These are phyloP conservation scores for Paramecium tetraurelia DNA, from an alignment of 73 alveolate species.

Conservation along the genomic window DNA sequence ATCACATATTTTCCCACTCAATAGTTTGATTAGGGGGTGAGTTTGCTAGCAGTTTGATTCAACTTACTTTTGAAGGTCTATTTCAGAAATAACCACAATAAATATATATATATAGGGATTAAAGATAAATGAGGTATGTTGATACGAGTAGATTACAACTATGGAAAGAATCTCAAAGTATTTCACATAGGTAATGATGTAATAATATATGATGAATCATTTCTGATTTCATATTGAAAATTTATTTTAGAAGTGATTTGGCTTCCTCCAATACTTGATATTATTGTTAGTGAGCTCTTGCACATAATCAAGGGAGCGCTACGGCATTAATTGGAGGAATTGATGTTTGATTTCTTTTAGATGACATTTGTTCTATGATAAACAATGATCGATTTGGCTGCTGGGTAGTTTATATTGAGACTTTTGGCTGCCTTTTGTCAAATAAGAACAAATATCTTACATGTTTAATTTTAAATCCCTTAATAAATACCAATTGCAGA, in stretches of 20 bases:
- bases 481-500: neutral
- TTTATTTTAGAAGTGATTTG: neutral
- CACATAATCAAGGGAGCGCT: neutral
- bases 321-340: neutral
- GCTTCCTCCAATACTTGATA: neutral
- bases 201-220: neutral
- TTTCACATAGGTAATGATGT: neutral
- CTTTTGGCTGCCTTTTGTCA: neutral
- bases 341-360: neutral
- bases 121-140: too few species aligned
- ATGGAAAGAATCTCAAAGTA: neutral
- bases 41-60: too few species aligned
- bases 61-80: too few species aligned
- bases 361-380: neutral
- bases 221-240: neutral
- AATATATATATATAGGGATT: too few species aligned
- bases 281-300: neutral
- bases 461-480: neutral
- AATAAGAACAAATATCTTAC: neutral
- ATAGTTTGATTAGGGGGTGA: too few species aligned
- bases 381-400: neutral
- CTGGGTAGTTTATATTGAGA: neutral
- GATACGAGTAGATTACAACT: neutral
- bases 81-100: too few species aligned
- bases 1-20: neutral